A percentile compares a stretch with the other conserved stretches of the same genome.
These are phyloP conservation scores for Epithele typhae DNA, from an alignment of 768 basidiomycete genomes.

Conservation along the genomic window DNA sequence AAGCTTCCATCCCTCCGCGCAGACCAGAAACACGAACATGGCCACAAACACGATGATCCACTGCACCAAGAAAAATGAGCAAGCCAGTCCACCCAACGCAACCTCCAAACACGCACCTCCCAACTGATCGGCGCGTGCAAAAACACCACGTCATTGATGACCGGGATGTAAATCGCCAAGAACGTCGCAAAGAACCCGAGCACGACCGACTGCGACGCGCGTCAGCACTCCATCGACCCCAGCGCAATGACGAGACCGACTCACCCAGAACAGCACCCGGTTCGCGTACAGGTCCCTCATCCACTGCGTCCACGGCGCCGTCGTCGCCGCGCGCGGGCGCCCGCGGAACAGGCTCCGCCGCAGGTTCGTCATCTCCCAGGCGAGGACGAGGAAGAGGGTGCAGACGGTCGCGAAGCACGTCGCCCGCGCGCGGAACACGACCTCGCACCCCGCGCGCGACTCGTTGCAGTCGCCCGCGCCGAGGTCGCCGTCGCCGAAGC, in stretches of 20 bases:
- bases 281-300: neutral
- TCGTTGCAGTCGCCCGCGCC: constrained; percentile 1
- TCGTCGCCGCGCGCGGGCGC: neutral
- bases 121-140: constrained; percentile 1
- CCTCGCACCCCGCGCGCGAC: neutral
- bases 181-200: neutral
- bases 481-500: constrained; percentile 2
- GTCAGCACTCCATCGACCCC: neutral
- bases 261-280: constrained; percentile 1
- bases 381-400: neutral
- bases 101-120: neutral
- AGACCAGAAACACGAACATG: neutral
- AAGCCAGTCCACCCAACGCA: too few species aligned
- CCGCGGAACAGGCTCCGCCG: neutral
- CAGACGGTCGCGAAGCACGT: neutral
- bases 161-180: neutral
- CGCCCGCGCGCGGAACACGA: constrained; percentile 1
- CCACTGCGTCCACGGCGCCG: neutral
- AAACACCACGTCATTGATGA: constrained; percentile 1
- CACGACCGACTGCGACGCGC: neutral
- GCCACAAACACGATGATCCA: neutral
- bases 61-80: neutral
- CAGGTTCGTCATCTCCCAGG: constrained; percentile 1
- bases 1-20: neutral
- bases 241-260: neutral